Conservation (phyloP, 169 alveolate species). For the Eimeria maxima region DNA sequence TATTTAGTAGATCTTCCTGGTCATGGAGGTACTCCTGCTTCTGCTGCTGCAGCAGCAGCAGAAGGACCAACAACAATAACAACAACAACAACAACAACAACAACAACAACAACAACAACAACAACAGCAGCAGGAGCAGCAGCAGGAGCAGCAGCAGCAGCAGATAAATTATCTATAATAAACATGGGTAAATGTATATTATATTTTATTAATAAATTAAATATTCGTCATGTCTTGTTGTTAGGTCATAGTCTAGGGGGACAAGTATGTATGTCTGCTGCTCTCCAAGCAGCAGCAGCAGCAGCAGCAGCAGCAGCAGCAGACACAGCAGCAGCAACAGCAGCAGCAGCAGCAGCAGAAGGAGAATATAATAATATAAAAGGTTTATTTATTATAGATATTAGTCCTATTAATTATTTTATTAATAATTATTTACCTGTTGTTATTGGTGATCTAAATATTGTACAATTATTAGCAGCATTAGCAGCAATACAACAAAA, state of each 20-base stretch:
- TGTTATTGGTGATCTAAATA: neutral
- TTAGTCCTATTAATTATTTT: slow-evolving; percentile 2
- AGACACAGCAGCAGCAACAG: no score
- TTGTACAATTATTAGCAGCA: neutral
- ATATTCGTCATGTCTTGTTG: neutral
- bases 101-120: no score
- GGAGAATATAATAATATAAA: no score
- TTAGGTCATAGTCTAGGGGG: slow-evolving; percentile 50
- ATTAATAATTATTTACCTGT: neutral
- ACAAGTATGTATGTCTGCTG: slow-evolving; percentile 47
- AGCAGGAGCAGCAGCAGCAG: neutral
- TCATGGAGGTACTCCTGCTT: slow-evolving; percentile 21
- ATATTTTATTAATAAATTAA: neutral
- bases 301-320: no score
- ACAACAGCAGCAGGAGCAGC: no score
- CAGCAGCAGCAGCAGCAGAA: no score
- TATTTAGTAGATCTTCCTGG: neutral
- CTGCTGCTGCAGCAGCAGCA: neutral
- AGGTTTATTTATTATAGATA: neutral
- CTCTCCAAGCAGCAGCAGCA: neutral
- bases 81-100: no score
- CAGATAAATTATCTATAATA: no score
- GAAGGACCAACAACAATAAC: neutral
- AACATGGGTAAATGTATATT: no score
- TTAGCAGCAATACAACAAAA: neutral